Percentiles rank a stretch among this genome's conserved stretches.
These are phyloP conservation scores for Cystobasidium slooffiae DNA, from an alignment of 1,284 basidiomycete species.

Conservation along the genomic window DNA sequence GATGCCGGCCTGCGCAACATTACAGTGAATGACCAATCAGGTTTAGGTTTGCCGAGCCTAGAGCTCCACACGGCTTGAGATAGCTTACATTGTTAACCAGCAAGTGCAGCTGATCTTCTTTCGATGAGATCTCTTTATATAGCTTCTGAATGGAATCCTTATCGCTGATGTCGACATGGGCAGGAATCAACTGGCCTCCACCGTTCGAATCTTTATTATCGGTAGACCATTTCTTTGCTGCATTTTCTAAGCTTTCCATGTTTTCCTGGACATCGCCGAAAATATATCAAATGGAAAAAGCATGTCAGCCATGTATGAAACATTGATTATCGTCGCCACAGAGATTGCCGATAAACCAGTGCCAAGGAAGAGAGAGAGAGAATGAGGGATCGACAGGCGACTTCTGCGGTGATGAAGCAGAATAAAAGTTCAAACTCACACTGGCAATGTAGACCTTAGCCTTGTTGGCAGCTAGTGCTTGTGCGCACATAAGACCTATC, in stretches of 20 bases:
- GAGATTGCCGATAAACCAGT: no score
- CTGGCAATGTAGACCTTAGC: constrained; percentile 79
- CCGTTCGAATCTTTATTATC: constrained; percentile 48
- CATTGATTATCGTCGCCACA: no score
- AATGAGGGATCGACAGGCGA: no score
- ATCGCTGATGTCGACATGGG: constrained; percentile 67
- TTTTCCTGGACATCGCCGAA: constrained; percentile 50
- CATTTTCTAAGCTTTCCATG: constrained; percentile 59
- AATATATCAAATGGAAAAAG: neutral
- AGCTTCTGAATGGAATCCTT: constrained; percentile 68
- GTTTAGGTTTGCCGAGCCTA: constrained; percentile 4
- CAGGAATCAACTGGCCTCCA: constrained; percentile 29
- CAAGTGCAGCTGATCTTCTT: constrained; percentile 73
- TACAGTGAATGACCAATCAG: neutral
- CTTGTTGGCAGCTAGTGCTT: constrained; percentile 68
- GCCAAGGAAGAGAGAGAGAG: neutral
- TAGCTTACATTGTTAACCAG: constrained; percentile 69
- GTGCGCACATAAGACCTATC: constrained; percentile 64
- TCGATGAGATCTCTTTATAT: constrained; percentile 63
- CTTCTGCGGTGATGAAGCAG: neutral
- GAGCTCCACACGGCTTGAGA: constrained; percentile 43
- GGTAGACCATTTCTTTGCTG: constrained; percentile 58
- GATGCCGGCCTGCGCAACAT: constrained; percentile 51
- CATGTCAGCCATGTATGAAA: no score
- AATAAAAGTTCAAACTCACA: neutral